phyloP scores from a whole-genome alignment of 2,329 filamentous ascomycete genomes.

The Diaporthe citri region DNA sequence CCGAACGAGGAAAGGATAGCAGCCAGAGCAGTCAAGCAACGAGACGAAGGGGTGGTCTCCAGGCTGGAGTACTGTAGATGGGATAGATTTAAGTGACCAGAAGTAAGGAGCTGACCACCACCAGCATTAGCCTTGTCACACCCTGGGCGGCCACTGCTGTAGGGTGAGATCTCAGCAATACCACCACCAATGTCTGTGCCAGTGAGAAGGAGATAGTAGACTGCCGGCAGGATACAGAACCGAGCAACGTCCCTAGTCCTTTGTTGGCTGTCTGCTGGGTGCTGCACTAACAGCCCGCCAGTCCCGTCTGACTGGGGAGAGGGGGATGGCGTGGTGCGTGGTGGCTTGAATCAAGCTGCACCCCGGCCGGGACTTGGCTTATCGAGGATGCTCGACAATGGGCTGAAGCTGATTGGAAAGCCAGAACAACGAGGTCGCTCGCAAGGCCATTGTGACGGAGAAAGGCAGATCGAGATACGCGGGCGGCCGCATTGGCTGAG shows the following conservation, averaged over 20 bases:
- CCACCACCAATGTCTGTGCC: not conserved
- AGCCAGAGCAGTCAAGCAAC: not conserved
- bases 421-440: not conserved
- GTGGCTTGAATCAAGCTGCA: constrained; percentile 15
- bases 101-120: constrained; percentile 16
- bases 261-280: not conserved
- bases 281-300: constrained; percentile 20
- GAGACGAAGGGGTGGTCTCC: not conserved
- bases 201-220: not conserved
- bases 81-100: not conserved
- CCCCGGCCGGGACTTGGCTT: constrained; percentile 26
- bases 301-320: constrained; percentile 7
- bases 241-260: not conserved
- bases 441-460: constrained; percentile 22
- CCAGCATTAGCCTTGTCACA: constrained; percentile 23
- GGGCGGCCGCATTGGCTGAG: constrained; percentile 27
- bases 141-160: constrained; percentile 13
- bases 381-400: constrained; percentile 16
- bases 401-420: constrained; percentile 17
- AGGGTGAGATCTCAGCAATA: not conserved
- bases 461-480: constrained; percentile 28
- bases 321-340: not conserved
- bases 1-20: not conserved
- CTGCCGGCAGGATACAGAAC: constrained; percentile 15
- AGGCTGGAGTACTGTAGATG: not conserved